These are phyloP conservation scores for Yarrowia sp. DNA, from an alignment of 805 yeast species.

Conservation along the genomic window DNA sequence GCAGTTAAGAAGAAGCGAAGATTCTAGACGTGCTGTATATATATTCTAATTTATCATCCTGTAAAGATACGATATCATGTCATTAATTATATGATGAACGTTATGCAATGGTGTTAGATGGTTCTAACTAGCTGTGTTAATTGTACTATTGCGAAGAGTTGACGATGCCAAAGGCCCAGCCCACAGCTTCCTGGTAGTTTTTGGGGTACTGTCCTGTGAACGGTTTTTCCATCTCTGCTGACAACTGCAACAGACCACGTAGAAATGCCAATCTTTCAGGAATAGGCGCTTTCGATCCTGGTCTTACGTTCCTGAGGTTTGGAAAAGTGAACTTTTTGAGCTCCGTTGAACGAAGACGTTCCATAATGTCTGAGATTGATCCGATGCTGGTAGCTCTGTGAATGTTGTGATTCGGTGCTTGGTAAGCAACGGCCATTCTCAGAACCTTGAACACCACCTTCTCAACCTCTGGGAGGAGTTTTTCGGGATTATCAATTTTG, in stretches of 20 bases:
- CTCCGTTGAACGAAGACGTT: neutral
- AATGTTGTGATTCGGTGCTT: neutral
- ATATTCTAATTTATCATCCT: neutral
- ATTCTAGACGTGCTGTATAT: neutral
- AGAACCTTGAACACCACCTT: conserved; percentile 16
- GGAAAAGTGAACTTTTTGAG: neutral
- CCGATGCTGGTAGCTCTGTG: conserved; percentile 1
- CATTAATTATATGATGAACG: too few relatives aligned
- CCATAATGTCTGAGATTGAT: neutral
- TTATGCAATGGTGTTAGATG: too few relatives aligned
- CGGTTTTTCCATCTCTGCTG: conserved; percentile 2
- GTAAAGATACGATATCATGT: too few relatives aligned
- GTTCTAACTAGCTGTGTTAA: neutral
- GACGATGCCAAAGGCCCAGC: neutral
- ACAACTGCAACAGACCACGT: conserved; percentile 3
- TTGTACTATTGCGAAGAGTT: neutral
- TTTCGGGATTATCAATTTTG: neutral
- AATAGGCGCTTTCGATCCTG: neutral
- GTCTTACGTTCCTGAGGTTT: neutral
- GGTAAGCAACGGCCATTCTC: conserved; percentile 14
- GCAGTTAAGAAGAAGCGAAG: conserved; percentile 1
- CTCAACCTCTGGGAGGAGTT: neutral
- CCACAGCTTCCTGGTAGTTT: conserved; percentile 6
- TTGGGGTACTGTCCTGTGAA: conserved; percentile 6
- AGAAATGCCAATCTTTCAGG: conserved; percentile 4